These are phyloP conservation scores for Pecoramyces ruminantium DNA, from an alignment of 192 early-diverging fungal species.

Conservation along the genomic window DNA sequence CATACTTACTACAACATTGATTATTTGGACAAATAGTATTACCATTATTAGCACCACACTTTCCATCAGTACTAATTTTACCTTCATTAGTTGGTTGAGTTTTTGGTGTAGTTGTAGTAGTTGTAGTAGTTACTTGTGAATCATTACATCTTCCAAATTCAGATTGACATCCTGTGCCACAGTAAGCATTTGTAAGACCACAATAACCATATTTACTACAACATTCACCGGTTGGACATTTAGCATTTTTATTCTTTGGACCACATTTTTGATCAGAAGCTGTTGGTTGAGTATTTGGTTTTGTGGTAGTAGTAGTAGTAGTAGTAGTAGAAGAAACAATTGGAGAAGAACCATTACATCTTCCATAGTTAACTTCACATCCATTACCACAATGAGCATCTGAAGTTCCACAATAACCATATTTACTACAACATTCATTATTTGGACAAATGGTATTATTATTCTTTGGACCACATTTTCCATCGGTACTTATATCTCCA, in stretches of 20 bases:
- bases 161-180: no score
- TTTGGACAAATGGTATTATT: neutral
- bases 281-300: no score
- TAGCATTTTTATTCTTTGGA: neutral
- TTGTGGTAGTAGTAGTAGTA: no score
- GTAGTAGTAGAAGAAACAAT: no score
- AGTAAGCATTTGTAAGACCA: neutral
- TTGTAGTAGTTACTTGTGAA: no score
- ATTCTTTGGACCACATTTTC: neutral
- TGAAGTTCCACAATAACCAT: neutral
- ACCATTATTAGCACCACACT: neutral
- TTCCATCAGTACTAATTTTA: neutral
- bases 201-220: neutral
- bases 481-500: neutral
- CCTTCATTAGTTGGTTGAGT: no score
- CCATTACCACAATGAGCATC: neutral
- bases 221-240: neutral
- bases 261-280: no score
- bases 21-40: neutral
- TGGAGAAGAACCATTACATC: no score
- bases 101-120: no score
- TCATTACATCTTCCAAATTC: no score
- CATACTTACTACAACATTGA: neutral
- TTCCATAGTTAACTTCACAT: neutral
- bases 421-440: neutral